A percentile compares a stretch with the other conserved stretches of the same genome.
Evolutionary conservation across 768 basidiomycete species (phyloP).

Genomic region (Psilocybe subaeruginosa): DNA sequence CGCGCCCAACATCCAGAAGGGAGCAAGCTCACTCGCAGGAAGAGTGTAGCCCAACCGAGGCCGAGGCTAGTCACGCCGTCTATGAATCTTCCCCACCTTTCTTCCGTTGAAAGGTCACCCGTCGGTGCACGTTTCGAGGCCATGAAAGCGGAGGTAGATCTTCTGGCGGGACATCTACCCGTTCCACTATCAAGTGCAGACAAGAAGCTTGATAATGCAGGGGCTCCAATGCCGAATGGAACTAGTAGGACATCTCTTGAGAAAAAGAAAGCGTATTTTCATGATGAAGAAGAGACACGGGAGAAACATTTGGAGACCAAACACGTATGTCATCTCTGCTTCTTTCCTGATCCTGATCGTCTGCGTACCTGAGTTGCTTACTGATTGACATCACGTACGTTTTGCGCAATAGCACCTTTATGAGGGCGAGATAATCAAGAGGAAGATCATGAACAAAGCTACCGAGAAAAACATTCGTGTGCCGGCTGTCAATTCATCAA

Average conservation of each 20-base stretch:
- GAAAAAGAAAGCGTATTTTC: conserved; percentile 15
- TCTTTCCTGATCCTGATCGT: conserved; percentile 5
- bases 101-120: conserved; percentile 25
- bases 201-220: conserved; percentile 10
- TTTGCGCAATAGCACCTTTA: conserved; percentile 23
- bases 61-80: conserved; percentile 18
- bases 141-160: conserved; percentile 30
- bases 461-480: conserved; percentile 6
- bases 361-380: conserved; percentile 14
- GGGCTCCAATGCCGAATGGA: conserved; percentile 15
- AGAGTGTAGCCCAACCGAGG: conserved; percentile 19
- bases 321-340: conserved; percentile 19
- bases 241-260: conserved; percentile 19
- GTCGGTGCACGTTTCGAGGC: conserved; percentile 21
- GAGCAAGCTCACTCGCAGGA: conserved; percentile 11
- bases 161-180: conserved; percentile 23
- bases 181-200: conserved; percentile 10
- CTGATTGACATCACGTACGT: conserved; percentile 23
- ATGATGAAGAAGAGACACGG: conserved; percentile 10
- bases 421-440: conserved; percentile 32
- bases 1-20: conserved; percentile 15
- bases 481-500: neutral
- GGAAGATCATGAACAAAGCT: conserved; percentile 9
- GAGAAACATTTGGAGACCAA: conserved; percentile 13
- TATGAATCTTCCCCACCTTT: conserved; percentile 9